Base-by-base conservation (phyloP, 2,329 filamentous ascomycete species). In the Colletotrichum tropicale region DNA sequence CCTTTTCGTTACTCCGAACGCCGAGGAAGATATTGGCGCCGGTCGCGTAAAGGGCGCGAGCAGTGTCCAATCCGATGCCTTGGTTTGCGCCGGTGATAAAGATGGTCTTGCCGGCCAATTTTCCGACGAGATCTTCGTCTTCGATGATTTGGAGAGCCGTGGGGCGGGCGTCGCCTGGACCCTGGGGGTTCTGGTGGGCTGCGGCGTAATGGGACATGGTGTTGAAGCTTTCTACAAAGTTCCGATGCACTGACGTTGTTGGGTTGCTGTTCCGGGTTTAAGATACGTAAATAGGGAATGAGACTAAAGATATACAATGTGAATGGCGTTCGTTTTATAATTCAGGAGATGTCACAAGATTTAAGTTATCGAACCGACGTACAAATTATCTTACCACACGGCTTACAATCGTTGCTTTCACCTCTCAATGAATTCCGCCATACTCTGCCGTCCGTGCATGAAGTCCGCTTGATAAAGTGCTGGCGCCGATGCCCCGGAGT, bases 71-170 rank as follows among this genome's bases (percentile, higher is more conserved):
- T 6, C 84, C 85, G 26, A 86, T 80, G 4, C 84, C 84, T 2
- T 82, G 83, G 4, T 84, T 83, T 48, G 78, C 79, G 18, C 85
- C 85, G 3, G 85, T 86, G 56, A 86, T 75, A 32, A 87, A 74
- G 21, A 85, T 79, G 21, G 83, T 80, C 78, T 85, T 85, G 43
- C 81, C 84, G 6, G 28, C 34, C 9, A 83, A 77, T 24, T 80
- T 84, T 61, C 82, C 82, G 9, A 81, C 76, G 52, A 79, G 78
- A 13, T 77, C 70, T 30, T 87, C 83, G 67, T 87, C 85, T 32
- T 82, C 72, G 64, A 87, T 74, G 43, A 87, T 83, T 65, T 86
- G 82, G 1, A 85, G 66, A 5, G 86, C 86, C 2, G 85, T 87
- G 16, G 86, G 86, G 4, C 85, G 82, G 30, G 80, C 78, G 75